These are phyloP conservation scores for Aegilops longissima DNA, from an alignment of 176 grass and related monocot species.

Conservation along the genomic window DNA sequence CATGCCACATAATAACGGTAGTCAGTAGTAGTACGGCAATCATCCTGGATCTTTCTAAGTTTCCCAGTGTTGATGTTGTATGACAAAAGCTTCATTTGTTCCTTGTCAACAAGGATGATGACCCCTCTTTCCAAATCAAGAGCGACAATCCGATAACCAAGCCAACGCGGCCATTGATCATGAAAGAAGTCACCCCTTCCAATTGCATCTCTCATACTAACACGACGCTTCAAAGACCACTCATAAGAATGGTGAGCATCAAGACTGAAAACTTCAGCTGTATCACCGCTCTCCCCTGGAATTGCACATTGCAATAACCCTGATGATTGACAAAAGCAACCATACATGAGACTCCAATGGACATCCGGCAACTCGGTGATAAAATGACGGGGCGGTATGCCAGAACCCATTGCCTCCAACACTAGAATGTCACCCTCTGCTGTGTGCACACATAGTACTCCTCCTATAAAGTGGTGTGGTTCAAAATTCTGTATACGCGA, in stretches of 20 bases:
- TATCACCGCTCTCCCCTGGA: neutral
- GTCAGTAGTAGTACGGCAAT: neutral
- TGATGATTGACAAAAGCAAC: neutral
- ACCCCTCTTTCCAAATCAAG: neutral
- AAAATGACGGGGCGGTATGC: neutral
- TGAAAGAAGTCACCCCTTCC: neutral
- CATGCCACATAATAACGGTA: neutral
- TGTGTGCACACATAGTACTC: neutral
- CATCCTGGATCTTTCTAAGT: neutral
- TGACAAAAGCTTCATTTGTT: neutral
- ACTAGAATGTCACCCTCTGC: neutral
- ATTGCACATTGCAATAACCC: neutral
- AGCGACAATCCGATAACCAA: neutral
- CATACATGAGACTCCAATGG: neutral
- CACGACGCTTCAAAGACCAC: neutral
- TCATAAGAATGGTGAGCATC: neutral
- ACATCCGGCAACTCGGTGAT: neutral
- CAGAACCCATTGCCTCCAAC: neutral
- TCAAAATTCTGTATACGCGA: too few relatives aligned
- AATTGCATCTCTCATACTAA: neutral
- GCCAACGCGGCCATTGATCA: accelerated
- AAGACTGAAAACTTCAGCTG: neutral
- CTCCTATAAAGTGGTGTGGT: neutral
- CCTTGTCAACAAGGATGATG: neutral
- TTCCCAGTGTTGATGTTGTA: neutral